Evolutionary conservation across 169 alveolate species (phyloP), one percentile per base, ranked within the genome.

Genomic region (Plasmodium ovale): DNA sequence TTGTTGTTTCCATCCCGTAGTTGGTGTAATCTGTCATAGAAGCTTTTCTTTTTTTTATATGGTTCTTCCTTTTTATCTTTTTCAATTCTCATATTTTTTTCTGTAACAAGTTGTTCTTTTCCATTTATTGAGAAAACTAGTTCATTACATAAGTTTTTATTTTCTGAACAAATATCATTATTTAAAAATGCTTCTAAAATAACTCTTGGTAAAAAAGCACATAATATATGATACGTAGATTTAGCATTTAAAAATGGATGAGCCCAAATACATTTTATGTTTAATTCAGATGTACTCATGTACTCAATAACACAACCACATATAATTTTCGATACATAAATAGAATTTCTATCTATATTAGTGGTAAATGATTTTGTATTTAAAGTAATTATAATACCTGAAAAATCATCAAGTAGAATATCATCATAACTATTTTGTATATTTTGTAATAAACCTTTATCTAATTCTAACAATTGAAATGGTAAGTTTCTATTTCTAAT

Each of bases 291-390:
- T n/a, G 93, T 91, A 77, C 69, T 60, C 62, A 93, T 62, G 47
- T 95, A 94, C 70, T 94, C 95, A 51, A 94, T 88, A 29, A 94
- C 59, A 29, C 95, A 95, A 10, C 96, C 96, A 68, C 95, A 93
- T 58, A 94, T 91, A 16, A 94, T 85, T 72, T 94, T 94, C 21
- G 88, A 65, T 27, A 85, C n/a, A 25, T 71, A 68, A 49, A 71
- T 56, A 27, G 90, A 27, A 47, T 65, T 79, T 16, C 69, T 62
- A 64, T 77, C 89, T n/a, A 44, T 39, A 37, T 33, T 67, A 53
- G 88, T 72, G 14, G 33, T 10, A 87, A 84, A 94, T 5, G 94
- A 70, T 31, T 42, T 60, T 3, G 95, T 88, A 89, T 94, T 94
- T 49, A 94, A 62, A n/a, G 96, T 94, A 23, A 94, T 89, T 73